A percentile compares a stretch with the other conserved stretches of the same genome.
Evolutionary conservation across 1,284 basidiomycete genomes (phyloP).

Genomic region (Puccinia brachypodii): DNA sequence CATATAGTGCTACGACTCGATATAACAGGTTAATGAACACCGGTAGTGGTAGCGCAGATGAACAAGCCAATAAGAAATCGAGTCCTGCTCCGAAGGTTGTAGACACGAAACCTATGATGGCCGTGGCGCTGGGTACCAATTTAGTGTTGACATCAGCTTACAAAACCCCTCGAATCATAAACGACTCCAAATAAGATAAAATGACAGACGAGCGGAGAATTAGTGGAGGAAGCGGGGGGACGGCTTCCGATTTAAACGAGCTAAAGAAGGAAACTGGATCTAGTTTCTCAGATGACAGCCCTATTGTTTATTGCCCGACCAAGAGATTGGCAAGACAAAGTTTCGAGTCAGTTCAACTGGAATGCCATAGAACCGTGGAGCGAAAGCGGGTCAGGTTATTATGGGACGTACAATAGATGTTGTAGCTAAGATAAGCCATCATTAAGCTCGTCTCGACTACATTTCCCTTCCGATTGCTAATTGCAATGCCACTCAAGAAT

Average conservation of each 20-base stretch:
- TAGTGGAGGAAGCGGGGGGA: conserved; percentile 38
- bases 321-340: neutral
- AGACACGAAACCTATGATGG: conserved; percentile 45
- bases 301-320: neutral
- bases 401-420: conserved; percentile 63
- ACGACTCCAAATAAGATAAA: neutral
- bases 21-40: conserved; percentile 80
- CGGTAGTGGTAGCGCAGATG: conserved; percentile 72
- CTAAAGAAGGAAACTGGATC: conserved; percentile 46
- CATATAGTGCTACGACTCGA: conserved; percentile 76
- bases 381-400: neutral
- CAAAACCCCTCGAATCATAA: neutral
- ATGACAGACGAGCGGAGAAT: conserved; percentile 40
- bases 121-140: conserved; percentile 3
- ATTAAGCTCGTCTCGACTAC: conserved; percentile 87
- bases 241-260: conserved; percentile 41
- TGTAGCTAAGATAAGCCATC: conserved; percentile 80
- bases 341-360: neutral
- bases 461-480: conserved; percentile 80
- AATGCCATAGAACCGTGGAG: neutral
- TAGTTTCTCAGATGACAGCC: conserved; percentile 42
- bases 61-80: conserved; percentile 47
- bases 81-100: conserved; percentile 47
- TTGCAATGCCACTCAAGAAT: conserved; percentile 87
- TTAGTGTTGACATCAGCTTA: neutral